Base-by-base conservation (phyloP, 306 rosid species). In the Fragaria vesca region DNA sequence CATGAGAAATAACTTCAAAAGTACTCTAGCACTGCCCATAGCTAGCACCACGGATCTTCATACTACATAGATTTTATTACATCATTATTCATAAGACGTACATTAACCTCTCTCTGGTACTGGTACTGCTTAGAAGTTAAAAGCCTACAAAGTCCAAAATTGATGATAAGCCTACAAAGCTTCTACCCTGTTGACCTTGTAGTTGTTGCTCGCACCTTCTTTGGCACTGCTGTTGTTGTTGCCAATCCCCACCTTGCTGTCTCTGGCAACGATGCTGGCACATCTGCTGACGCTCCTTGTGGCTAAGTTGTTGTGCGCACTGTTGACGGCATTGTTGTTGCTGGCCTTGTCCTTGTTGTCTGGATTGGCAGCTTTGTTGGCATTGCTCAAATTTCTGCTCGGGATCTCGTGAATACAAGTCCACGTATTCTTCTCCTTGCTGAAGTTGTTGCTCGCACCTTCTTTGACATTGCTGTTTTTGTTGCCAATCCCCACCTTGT, bases 311-410 rank as follows among this genome's bases (percentile, higher is more conserved):
- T 63, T 30, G 42, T 28, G 69, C 69, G 11, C 69, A 63, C 16
- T 63, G 69, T 18, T 17, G 47, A 36, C 70, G 46, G 47, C 70
- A 61, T 10, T 61, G 66, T 9, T 58, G 67, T 42, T 55, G 55
- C 17, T 51, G 66, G 28, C 36, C 66, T 12, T 3, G 45, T 10
- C 69, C 72, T 4, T 48, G 50, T 32, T 21, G 9, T 15, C n/a
- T n/a, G 1, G 67, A 18, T 30, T 74, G 43, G 52, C 83, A 80
- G 3, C 20, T 26, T 5, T 28, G 18, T 20, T 61, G 38, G 67
- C 67, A 61, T 12, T 61, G 67, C 67, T 61, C 67, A 1, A 61
- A 61, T 61, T 13, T 61, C 38, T 61, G 67, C 67, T 58, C 65
- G 2, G 65, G 71, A 20, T 67, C 71, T 38, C 71, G 42, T 30